Conservation (phyloP, 371 early-diverging fungal genomes). For the Phascolomyces articulosus region DNA sequence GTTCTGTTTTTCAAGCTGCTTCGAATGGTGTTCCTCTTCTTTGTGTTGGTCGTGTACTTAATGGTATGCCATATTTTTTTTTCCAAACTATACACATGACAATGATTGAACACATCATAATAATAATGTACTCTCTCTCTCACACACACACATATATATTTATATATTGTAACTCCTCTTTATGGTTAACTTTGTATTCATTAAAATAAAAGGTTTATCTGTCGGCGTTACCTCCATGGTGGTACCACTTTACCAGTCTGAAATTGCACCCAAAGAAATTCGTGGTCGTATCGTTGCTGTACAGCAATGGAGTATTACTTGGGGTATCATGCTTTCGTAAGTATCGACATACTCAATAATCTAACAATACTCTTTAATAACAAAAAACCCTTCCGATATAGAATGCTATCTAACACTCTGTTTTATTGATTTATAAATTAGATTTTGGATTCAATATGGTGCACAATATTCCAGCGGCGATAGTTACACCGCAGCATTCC, state of each 20-base stretch:
- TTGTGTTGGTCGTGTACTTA: conserved; percentile 31
- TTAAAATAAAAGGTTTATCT: conserved; percentile 20
- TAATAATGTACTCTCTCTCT: no score
- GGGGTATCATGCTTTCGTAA: conserved; percentile 55
- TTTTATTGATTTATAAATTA: not conserved
- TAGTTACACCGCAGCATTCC: conserved; percentile 61
- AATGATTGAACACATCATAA: no score
- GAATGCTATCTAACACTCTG: no score
- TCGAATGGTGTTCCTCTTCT: conserved; percentile 29
- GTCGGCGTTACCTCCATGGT: conserved; percentile 63
- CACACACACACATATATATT: no score
- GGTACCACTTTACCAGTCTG: conserved; percentile 79
- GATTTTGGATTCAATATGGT: conserved; percentile 20
- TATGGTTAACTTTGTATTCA: not conserved
- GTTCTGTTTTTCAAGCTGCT: conserved; percentile 28
- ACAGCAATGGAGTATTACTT: conserved; percentile 80
- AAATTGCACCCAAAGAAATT: conserved; percentile 68
- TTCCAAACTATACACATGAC: no score
- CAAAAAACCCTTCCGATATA: no score
- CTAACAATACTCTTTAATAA: not conserved
- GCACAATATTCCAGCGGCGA: not conserved
- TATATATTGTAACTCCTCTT: no score
- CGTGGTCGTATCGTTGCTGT: conserved; percentile 77
- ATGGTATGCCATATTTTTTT: conserved; percentile 17
- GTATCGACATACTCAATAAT: not conserved